These are phyloP conservation scores for Evernia prunastri DNA, from an alignment of 495 filamentous ascomycete species.

Conservation along the genomic window DNA sequence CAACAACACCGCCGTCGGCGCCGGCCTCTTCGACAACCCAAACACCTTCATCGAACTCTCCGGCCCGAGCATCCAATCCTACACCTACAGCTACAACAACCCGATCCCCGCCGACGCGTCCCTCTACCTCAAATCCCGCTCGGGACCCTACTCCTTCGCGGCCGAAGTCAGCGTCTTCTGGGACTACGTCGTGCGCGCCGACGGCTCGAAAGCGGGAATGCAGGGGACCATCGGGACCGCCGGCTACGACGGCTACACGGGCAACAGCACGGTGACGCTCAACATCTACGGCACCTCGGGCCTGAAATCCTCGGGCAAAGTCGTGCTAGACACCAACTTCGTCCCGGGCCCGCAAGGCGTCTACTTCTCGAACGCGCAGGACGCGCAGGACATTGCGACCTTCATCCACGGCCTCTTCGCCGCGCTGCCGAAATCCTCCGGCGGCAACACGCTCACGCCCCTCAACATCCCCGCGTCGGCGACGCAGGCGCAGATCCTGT, in stretches of 20 bases:
- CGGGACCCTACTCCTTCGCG: slow-evolving; percentile 37
- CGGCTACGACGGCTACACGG: slow-evolving; percentile 29
- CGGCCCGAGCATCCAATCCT: slow-evolving; percentile 32
- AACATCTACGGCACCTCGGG: slow-evolving; percentile 42
- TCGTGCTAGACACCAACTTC: slow-evolving; percentile 33
- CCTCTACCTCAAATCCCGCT: slow-evolving; percentile 31
- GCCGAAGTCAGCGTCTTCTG: slow-evolving; percentile 38
- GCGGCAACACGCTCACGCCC: too few relatives aligned
- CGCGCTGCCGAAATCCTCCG: too few relatives aligned
- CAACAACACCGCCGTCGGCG: slow-evolving; percentile 34
- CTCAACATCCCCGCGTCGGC: slow-evolving; percentile 33
- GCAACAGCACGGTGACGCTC: slow-evolving; percentile 35
- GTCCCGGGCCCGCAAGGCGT: slow-evolving; percentile 30
- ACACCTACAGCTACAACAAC: slow-evolving; percentile 33
- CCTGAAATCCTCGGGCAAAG: slow-evolving; percentile 33
- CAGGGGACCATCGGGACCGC: slow-evolving; percentile 40
- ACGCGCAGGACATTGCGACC: slow-evolving; percentile 34
- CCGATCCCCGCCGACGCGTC: slow-evolving; percentile 30
- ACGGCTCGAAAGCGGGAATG: slow-evolving; percentile 31
- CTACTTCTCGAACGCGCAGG: slow-evolving; percentile 36
- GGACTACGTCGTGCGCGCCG: slow-evolving; percentile 31
- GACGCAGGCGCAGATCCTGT: slow-evolving; percentile 32
- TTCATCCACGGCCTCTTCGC: slow-evolving; percentile 39
- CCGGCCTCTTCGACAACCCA: slow-evolving; percentile 40
- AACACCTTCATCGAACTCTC: slow-evolving; percentile 41